Percentiles rank a stretch among this genome's conserved stretches.
These are phyloP conservation scores for Avicennia marina DNA, from an alignment of 257 asterid species.

Conservation along the genomic window DNA sequence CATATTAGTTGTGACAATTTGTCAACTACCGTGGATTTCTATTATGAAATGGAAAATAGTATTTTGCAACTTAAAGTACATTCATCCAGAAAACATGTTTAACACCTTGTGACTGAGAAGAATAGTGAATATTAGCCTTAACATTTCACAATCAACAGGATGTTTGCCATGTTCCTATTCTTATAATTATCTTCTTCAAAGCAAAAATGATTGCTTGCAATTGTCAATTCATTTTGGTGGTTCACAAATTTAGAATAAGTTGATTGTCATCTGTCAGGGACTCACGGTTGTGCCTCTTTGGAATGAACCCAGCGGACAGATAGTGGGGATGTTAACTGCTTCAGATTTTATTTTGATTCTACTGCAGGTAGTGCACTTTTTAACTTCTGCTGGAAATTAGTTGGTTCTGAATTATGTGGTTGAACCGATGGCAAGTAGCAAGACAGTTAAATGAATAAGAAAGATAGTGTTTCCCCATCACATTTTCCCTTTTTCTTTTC, in stretches of 20 bases:
- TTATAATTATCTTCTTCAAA: neutral
- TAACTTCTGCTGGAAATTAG: neutral
- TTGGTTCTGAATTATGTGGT: neutral
- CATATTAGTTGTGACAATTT: too few species aligned
- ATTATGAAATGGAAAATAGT: too few species aligned
- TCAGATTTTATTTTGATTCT: slow-evolving; percentile 64
- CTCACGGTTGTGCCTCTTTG: slow-evolving; percentile 49
- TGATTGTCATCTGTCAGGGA: slow-evolving; percentile 34
- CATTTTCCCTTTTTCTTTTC: neutral
- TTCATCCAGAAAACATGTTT: too few species aligned
- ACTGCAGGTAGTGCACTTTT: slow-evolving; percentile 40
- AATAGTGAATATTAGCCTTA: too few species aligned
- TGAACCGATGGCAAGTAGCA: neutral
- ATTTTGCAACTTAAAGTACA: too few species aligned
- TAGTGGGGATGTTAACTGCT: slow-evolving; percentile 67
- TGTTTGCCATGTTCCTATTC: too few species aligned
- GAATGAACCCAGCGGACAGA: slow-evolving; percentile 38
- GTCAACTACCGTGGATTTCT: too few species aligned
- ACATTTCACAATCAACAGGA: too few species aligned
- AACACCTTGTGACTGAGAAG: too few species aligned
- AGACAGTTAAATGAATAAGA: slow-evolving; percentile 1
- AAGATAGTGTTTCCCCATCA: neutral
- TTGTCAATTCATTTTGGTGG: neutral
- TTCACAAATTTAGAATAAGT: slow-evolving; percentile 9
- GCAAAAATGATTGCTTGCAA: neutral